Evolutionary conservation across 225 moss, liverwort and hornwort species (phyloP).

Genomic region (Physcomitrium patens): DNA sequence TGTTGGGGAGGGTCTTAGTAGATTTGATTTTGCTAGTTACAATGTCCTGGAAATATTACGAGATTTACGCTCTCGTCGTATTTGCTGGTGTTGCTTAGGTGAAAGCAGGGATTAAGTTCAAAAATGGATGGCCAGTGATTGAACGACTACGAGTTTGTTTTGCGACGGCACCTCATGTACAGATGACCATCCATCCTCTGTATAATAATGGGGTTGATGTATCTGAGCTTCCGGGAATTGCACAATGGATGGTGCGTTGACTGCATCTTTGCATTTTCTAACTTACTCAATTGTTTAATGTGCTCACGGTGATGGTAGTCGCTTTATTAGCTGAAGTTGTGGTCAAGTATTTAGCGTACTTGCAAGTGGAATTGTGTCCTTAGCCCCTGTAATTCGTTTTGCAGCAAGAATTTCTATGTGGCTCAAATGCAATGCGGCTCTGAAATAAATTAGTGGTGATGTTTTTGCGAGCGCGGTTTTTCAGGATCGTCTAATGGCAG

Average conservation of each 20-base stretch:
- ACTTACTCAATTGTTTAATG: neutral
- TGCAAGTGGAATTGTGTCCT: neutral
- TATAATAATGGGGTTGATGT: conserved; percentile 87
- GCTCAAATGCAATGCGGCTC: neutral
- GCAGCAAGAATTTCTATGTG: neutral
- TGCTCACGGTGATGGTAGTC: conserved; percentile 14
- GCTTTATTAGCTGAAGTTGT: neutral
- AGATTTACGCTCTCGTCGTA: neutral
- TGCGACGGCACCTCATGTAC: conserved; percentile 64
- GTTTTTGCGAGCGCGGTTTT: conserved; percentile 21
- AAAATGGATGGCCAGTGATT: conserved; percentile 78
- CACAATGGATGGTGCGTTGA: conserved; percentile 74
- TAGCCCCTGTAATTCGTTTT: neutral
- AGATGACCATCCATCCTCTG: conserved; percentile 74
- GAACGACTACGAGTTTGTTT: conserved; percentile 81
- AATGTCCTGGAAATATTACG: conserved; percentile 18
- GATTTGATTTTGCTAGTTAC: conserved; percentile 4
- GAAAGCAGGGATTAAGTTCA: conserved; percentile 77
- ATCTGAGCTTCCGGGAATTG: conserved; percentile 87
- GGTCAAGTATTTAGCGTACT: neutral
- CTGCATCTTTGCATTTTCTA: conserved; percentile 28
- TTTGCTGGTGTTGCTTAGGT: conserved; percentile 45
- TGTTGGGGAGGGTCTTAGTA: no score
- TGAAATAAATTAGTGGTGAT: conserved; percentile 9
- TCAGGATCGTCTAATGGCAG: conserved; percentile 84